Evolutionary conservation across 192 early-diverging fungal species (phyloP), one percentile per base, ranked within the genome.

Genomic region (Gigaspora rosea): DNA sequence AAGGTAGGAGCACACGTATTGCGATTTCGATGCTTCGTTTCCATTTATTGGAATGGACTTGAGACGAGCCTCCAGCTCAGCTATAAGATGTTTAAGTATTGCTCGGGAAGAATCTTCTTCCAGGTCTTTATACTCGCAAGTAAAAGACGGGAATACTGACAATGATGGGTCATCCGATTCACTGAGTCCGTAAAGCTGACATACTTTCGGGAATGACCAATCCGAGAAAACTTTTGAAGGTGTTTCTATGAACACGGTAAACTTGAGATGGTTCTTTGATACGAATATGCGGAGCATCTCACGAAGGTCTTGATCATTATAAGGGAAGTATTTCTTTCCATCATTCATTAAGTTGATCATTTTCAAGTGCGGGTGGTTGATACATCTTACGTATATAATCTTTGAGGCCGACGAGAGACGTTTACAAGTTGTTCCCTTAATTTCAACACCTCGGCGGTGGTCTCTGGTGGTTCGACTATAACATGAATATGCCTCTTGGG

Each of bases 321-420:
- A 15, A 47, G 67, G 67, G 4, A 12, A 69, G 22, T 69, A 69
- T 69, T 36, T 69, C 1, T n/a, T 36, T 50, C 67, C 67, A 48
- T 69, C 8, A 69, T 69, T 69, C 67, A 69, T 12, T 22, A 69
- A 49, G 67, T 69, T 69, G 49, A 69, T 46, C 15, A 69, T 69
- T 69, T 69, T 69, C 67, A 47, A 69, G 46, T 48, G 67, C 67
- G 6, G 67, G 63, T 47, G 36, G n/a, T 20, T 69, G 2, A 20
- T 69, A 69, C 36, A 69, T 48, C 46, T 41, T 20, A 69, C 2
- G 49, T 69, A 69, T 69, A 50, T 69, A 11, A 10, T 69, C n/a
- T 50, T 69, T 69, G 22, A 69, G 67, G 49, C 35, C 49, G 0
- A 41, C 67, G 46, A 69, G 36, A 41, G 36, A 41, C 36, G 36